Evolutionary conservation across 164 flowering plant species (phyloP).

Genomic region (Vitis cinerea): DNA sequence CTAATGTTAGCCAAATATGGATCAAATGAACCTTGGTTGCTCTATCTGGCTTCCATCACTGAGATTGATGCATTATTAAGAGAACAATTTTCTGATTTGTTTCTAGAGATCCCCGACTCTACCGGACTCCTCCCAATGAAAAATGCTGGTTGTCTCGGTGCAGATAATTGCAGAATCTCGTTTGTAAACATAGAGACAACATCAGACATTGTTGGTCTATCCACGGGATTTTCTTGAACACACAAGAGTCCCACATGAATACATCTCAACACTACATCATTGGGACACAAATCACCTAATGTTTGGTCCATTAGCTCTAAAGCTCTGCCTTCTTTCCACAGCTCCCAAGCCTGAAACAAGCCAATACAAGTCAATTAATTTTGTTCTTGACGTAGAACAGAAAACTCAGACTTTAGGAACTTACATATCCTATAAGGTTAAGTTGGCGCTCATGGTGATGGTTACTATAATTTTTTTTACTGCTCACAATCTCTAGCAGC

Average conservation of each 20-base stretch:
- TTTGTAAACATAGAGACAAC: slow-evolving; percentile 17
- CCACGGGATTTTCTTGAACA: slow-evolving; percentile 21
- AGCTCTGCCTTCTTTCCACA: slow-evolving; percentile 18
- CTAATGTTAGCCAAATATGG: no score
- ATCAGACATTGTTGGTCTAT: slow-evolving; percentile 30
- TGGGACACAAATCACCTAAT: slow-evolving; percentile 1
- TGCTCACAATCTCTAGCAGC: slow-evolving; percentile 27
- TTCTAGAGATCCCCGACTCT: not conserved
- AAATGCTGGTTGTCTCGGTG: slow-evolving; percentile 27
- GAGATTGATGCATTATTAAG: slow-evolving; percentile 14
- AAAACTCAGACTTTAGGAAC: not conserved
- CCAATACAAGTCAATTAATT: not conserved
- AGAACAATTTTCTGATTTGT: not conserved
- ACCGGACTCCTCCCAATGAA: not conserved
- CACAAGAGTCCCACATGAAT: slow-evolving; percentile 30
- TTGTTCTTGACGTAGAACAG: no score
- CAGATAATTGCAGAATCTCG: slow-evolving; percentile 6
- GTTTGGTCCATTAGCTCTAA: slow-evolving; percentile 23
- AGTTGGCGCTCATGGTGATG: slow-evolving; percentile 13
- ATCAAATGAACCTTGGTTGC: no score
- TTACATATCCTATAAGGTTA: slow-evolving; percentile 33
- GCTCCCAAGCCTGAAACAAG: slow-evolving; percentile 27
- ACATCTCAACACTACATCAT: slow-evolving; percentile 9
- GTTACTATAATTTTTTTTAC: slow-evolving; percentile 18
- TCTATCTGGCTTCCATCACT: slow-evolving; percentile 16